Percentiles rank a stretch among this genome's conserved stretches.
phyloP scores from a whole-genome alignment of 2,329 filamentous ascomycete genomes.

The Diaporthe sp. region DNA sequence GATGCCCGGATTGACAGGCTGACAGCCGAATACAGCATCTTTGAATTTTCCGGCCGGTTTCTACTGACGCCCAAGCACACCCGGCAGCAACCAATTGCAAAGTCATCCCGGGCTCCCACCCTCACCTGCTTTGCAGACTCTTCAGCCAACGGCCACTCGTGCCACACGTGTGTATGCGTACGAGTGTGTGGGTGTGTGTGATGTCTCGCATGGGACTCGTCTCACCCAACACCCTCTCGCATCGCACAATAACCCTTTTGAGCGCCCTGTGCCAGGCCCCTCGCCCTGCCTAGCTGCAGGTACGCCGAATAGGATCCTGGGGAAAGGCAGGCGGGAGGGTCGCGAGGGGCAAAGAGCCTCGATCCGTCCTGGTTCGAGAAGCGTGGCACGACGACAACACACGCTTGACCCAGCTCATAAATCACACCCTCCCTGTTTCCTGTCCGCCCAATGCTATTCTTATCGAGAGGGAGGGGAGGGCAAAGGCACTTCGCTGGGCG shows the following conservation, averaged over 20 bases:
- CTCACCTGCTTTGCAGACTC: not conserved
- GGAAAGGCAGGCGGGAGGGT: not conserved
- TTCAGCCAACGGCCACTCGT: not conserved
- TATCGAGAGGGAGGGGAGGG: not conserved
- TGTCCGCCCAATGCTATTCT: not conserved
- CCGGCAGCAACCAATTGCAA: conserved; percentile 5
- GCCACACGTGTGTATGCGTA: not conserved
- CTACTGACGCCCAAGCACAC: not conserved
- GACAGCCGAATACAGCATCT: conserved; percentile 14
- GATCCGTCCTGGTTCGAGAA: conserved; percentile 9
- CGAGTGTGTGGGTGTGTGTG: not conserved
- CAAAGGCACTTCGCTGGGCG: not conserved
- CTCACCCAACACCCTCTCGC: conserved; percentile 1
- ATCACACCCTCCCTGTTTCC: not conserved
- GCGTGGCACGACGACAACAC: not conserved
- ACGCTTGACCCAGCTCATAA: not conserved
- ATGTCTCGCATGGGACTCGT: conserved; percentile 32
- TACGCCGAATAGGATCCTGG: conserved; percentile 38
- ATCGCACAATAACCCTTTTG: conserved; percentile 14
- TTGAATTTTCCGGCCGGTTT: conserved; percentile 9
- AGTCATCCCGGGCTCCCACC: not conserved
- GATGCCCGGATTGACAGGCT: conserved; percentile 23
- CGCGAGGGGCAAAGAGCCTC: not conserved
- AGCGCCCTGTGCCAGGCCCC: not conserved
- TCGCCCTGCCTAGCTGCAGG: conserved; percentile 38